A percentile compares a stretch with the other conserved stretches of the same genome.
These are phyloP conservation scores for Bimuria novae-zelandiae DNA, from an alignment of 2,329 filamentous ascomycete genomes.

Conservation along the genomic window DNA sequence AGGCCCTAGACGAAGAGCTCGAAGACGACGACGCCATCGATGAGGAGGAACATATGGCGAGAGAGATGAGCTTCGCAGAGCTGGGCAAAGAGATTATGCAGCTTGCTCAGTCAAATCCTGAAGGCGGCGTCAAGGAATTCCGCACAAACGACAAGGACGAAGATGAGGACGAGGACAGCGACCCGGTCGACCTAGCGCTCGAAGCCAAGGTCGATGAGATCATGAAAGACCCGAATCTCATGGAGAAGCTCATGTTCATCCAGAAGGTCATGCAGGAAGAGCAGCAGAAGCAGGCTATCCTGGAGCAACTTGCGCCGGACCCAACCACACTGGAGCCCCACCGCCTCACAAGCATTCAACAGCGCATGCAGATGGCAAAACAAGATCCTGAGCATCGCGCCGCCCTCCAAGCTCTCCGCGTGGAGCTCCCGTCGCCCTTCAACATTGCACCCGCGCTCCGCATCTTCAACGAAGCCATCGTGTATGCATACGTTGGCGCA, in stretches of 20 bases:
- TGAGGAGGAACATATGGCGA: conserved; percentile 21
- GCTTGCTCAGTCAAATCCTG: conserved; percentile 16
- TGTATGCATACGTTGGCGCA: conserved; percentile 41
- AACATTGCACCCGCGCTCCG: conserved; percentile 38
- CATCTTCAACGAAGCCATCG: conserved; percentile 42
- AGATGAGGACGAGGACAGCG: conserved; percentile 21
- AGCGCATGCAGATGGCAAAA: conserved; percentile 32
- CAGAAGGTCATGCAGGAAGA: conserved; percentile 29
- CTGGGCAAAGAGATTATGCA: conserved; percentile 29
- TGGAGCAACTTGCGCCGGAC: conserved; percentile 36
- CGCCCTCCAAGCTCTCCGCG: conserved; percentile 31
- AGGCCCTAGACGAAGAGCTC: conserved; percentile 26
- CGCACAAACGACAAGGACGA: no score
- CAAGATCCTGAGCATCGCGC: conserved; percentile 36
- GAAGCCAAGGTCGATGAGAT: conserved; percentile 41
- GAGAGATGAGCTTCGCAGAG: conserved; percentile 27
- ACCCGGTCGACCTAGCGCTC: conserved; percentile 33
- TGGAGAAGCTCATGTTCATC: conserved; percentile 41
- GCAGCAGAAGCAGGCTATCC: conserved; percentile 12
- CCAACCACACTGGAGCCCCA: conserved; percentile 30
- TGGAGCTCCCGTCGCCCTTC: conserved; percentile 37
- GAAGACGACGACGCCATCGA: conserved; percentile 23
- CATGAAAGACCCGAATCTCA: conserved; percentile 38
- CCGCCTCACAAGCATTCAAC: conserved; percentile 27
- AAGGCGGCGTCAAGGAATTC: conserved; percentile 6